Evolutionary conservation across 176 grass and related monocot genomes (phyloP).

Genomic region (Triticum aestivum): DNA sequence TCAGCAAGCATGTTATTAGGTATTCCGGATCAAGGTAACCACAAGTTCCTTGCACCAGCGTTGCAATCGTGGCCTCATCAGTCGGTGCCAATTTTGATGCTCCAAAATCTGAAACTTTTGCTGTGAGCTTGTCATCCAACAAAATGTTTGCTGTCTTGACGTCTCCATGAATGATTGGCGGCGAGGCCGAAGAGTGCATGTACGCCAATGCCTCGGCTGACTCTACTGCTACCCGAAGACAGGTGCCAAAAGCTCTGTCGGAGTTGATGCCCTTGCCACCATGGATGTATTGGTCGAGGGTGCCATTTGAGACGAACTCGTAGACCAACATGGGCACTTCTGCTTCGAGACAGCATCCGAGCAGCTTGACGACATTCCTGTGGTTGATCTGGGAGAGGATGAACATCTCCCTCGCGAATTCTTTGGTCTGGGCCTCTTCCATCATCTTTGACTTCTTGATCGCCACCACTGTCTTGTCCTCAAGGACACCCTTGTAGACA

Average conservation of each 20-base stretch:
- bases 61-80: conserved; percentile 54
- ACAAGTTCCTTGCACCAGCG: conserved; percentile 57
- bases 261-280: conserved; percentile 3
- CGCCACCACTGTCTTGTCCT: conserved; percentile 37
- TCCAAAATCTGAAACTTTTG: conserved; percentile 60
- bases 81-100: conserved; percentile 42
- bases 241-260: not conserved
- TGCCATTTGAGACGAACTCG: conserved; percentile 55
- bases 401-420: conserved; percentile 55
- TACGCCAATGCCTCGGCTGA: conserved; percentile 45
- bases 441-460: conserved; percentile 56
- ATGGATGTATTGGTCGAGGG: conserved; percentile 56
- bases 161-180: conserved; percentile 58
- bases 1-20: conserved; percentile 42
- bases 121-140: conserved; percentile 31
- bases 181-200: conserved; percentile 48
- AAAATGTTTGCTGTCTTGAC: conserved; percentile 67
- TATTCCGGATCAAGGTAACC: conserved; percentile 71
- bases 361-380: conserved; percentile 53
- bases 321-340: conserved; percentile 61
- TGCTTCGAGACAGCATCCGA: conserved; percentile 62
- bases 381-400: conserved; percentile 71
- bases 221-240: conserved; percentile 41
- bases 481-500: conserved; percentile 48
- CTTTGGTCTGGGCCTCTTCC: conserved; percentile 34